Evolutionary conservation across 2,329 filamentous ascomycete genomes (phyloP).

Genomic region (Colletotrichum siamense): DNA sequence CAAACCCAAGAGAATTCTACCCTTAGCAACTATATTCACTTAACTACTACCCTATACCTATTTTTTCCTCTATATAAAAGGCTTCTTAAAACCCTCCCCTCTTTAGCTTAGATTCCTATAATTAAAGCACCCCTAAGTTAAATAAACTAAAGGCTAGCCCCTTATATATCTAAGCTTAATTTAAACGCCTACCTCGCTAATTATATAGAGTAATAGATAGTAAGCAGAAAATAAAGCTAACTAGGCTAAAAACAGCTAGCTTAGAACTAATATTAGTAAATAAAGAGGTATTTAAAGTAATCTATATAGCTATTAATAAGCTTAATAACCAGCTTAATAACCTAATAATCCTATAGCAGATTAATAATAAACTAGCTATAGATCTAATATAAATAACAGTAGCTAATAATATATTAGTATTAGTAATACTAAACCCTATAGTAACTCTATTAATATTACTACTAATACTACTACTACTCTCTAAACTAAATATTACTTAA

Average conservation of each 20-base stretch:
- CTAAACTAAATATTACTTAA: not conserved
- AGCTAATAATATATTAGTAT: not conserved
- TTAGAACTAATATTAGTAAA: not conserved
- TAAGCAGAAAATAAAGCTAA: not conserved
- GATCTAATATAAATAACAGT: not conserved
- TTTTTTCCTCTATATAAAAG: no score
- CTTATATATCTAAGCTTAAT: no score
- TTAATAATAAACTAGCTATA: not conserved
- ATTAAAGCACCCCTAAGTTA: no score
- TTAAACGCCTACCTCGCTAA: not conserved
- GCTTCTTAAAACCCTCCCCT: no score
- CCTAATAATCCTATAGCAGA: not conserved
- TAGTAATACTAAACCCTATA: not conserved
- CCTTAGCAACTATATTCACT: no score
- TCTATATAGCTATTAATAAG: not conserved
- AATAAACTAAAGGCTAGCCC: no score
- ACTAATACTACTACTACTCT: not conserved
- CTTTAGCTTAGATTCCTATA: no score
- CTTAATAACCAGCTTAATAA: not conserved
- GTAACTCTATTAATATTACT: not conserved
- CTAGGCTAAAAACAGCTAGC: rapidly evolving
- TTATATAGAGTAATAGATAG: not conserved
- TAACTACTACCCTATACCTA: no score
- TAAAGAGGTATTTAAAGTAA: not conserved
- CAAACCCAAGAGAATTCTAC: no score